Evolutionary conservation across 352 stramenopile genomes (phyloP).

Genomic region (Pythium brassicae): DNA sequence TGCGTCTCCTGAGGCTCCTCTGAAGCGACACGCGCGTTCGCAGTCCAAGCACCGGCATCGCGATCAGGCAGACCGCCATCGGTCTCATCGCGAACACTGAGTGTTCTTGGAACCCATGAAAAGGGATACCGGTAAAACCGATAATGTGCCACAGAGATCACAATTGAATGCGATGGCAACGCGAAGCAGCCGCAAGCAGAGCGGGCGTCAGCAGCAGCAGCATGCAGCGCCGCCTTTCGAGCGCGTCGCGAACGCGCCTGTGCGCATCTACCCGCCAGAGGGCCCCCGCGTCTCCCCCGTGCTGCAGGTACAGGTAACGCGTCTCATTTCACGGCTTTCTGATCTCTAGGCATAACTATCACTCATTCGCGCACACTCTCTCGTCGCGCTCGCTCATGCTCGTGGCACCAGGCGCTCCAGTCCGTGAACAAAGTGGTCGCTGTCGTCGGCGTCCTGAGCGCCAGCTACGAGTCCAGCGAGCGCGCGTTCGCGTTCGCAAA

Average conservation of each 20-base stretch:
- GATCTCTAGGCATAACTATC: too few relatives aligned
- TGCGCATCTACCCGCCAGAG: slow-evolving; percentile 55
- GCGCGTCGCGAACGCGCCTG: slow-evolving; percentile 29
- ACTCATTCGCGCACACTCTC: too few relatives aligned
- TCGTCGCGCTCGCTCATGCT: too few relatives aligned
- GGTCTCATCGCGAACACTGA: not conserved
- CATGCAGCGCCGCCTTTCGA: slow-evolving; percentile 20
- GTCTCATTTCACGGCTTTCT: too few relatives aligned
- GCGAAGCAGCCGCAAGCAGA: slow-evolving; percentile 4
- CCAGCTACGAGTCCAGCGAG: slow-evolving; percentile 26
- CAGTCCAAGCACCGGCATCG: not conserved
- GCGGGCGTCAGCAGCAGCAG: slow-evolving; percentile 7
- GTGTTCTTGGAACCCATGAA: too few relatives aligned
- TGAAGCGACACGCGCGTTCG: not conserved
- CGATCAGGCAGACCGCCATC: not conserved
- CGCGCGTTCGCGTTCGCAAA: slow-evolving; percentile 50
- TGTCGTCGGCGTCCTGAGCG: slow-evolving; percentile 46
- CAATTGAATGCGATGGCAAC: not conserved
- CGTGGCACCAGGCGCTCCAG: slow-evolving; percentile 51
- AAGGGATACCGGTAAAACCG: too few relatives aligned
- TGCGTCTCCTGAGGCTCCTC: too few relatives aligned
- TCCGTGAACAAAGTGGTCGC: slow-evolving; percentile 27
- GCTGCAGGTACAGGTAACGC: slow-evolving; percentile 5
- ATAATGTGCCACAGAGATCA: too few relatives aligned
- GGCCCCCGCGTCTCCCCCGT: slow-evolving; percentile 12